phyloP scores from a whole-genome alignment of 106 monocot genomes.

The Triglochin maritima region DNA sequence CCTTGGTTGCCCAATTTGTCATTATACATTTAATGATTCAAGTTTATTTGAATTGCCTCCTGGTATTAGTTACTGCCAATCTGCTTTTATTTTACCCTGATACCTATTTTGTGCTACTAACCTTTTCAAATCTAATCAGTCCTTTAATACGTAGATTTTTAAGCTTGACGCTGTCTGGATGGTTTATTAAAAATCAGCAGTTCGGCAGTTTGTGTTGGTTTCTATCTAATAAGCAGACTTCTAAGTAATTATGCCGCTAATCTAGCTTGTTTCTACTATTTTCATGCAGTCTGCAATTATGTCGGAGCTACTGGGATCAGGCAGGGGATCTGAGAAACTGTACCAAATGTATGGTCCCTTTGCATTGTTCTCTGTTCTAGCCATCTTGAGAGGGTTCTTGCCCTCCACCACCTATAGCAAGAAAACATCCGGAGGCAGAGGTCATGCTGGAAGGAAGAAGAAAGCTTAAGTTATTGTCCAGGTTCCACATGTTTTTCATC shows the following conservation, averaged over 20 bases:
- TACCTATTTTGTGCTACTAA: no score
- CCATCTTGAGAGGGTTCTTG: conserved; percentile 49
- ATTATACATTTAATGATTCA: no score
- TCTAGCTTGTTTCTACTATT: background rate
- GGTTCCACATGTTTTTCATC: background rate
- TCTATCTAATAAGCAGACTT: background rate
- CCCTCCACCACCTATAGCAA: conserved; percentile 8
- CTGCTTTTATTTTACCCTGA: no score
- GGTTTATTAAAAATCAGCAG: background rate
- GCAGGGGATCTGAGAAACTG: conserved; percentile 52
- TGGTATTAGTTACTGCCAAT: no score
- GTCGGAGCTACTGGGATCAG: conserved; percentile 53
- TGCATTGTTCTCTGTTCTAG: conserved; percentile 32
- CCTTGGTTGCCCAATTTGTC: no score
- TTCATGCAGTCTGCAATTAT: conserved; percentile 45
- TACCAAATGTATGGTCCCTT: conserved; percentile 59
- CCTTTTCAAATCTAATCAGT: background rate
- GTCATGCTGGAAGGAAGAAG: conserved; percentile 36
- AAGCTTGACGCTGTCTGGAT: background rate
- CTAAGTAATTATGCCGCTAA: background rate
- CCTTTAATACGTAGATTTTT: background rate
- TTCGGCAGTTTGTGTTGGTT: background rate
- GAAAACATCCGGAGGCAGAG: conserved; percentile 2
- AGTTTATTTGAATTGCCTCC: no score
- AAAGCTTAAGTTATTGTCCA: conserved; percentile 24